These are phyloP conservation scores for Epipyxis sp. DNA, from an alignment of 108 stramenopile genomes.

Conservation along the genomic window DNA sequence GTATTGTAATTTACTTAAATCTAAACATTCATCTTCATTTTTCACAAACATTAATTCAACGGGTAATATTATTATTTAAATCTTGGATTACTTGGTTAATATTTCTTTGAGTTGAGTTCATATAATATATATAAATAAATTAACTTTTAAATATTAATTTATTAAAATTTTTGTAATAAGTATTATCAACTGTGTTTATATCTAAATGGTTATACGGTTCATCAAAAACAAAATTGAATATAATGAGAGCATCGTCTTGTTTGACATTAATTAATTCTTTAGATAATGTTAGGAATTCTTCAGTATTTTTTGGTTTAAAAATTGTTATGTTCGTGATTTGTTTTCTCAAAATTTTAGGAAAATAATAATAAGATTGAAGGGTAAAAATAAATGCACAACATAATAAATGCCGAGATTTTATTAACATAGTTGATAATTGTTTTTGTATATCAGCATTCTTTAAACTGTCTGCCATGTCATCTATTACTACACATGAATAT, in stretches of 20 bases:
- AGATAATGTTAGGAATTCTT: not conserved
- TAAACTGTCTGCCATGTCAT: slow-evolving; percentile 3
- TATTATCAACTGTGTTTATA: not conserved
- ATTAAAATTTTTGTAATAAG: not conserved
- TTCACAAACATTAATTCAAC: not conserved
- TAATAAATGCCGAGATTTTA: not conserved
- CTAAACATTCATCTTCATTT: not conserved
- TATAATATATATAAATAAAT: not conserved
- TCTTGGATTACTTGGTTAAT: not conserved
- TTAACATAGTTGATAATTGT: not conserved
- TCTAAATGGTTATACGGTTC: not conserved
- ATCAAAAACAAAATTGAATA: not conserved
- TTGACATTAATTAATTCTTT: too few relatives aligned
- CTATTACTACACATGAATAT: not conserved
- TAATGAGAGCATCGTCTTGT: not conserved
- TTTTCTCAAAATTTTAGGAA: slow-evolving; percentile 6
- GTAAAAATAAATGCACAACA: not conserved
- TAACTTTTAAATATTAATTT: not conserved
- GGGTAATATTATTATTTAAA: not conserved
- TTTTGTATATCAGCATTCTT: not conserved
- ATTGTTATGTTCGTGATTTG: too few relatives aligned
- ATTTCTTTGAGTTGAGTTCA: not conserved
- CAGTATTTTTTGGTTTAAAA: too few relatives aligned
- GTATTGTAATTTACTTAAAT: not conserved
- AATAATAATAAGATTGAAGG: slow-evolving; percentile 6